A percentile compares a stretch with the other conserved stretches of the same genome.
Conservation (phyloP, 805 yeast genomes). For the fission yeast (Schizosaccharomyces pombe) region DNA sequence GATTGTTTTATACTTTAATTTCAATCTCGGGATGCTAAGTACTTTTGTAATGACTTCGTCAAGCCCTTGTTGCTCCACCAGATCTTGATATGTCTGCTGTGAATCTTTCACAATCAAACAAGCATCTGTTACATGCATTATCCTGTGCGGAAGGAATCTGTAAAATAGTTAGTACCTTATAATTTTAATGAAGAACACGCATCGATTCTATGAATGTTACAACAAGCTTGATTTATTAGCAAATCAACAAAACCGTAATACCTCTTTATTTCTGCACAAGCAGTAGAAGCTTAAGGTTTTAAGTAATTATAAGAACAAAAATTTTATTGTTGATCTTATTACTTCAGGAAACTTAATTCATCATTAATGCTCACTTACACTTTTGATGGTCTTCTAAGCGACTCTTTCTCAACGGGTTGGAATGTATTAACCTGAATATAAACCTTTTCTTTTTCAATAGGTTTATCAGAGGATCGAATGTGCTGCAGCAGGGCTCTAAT, state of each 20-base stretch:
- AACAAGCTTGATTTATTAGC: too few relatives aligned
- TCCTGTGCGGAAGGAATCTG: background rate
- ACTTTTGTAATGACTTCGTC: conserved; percentile 22
- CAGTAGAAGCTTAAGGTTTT: too few relatives aligned
- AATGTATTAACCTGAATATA: background rate
- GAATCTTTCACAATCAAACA: conserved; percentile 54
- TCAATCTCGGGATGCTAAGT: conserved; percentile 49
- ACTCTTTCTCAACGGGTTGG: background rate
- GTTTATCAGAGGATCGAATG: background rate
- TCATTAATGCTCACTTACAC: background rate
- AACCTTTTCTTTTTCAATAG: background rate
- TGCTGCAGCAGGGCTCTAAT: background rate
- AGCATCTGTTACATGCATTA: background rate
- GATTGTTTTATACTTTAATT: conserved; percentile 65
- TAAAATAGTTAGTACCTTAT: background rate
- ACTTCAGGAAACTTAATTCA: too few relatives aligned
- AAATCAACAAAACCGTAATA: too few relatives aligned
- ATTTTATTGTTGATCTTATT: too few relatives aligned
- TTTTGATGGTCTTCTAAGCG: background rate
- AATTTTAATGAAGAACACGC: background rate
- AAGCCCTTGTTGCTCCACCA: conserved; percentile 11
- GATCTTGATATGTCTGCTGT: conserved; percentile 20
- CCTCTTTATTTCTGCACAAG: too few relatives aligned
- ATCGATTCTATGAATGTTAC: too few relatives aligned
- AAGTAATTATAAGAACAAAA: too few relatives aligned